Evolutionary conservation across 2,329 filamentous ascomycete genomes (phyloP).

Genomic region (Fusarium irregulare): DNA sequence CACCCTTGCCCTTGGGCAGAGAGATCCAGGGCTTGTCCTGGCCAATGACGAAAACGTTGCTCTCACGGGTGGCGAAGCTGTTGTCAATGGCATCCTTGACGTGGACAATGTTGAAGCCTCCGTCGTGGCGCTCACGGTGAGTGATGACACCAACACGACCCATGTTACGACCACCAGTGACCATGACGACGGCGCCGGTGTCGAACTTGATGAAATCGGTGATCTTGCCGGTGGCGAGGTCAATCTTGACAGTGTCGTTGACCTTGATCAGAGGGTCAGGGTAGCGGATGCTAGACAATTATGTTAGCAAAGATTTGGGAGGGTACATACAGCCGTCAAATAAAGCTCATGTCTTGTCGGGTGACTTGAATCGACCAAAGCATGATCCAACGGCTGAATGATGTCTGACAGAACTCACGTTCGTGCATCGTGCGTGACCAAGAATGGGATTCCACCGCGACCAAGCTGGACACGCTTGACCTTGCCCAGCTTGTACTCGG

Average conservation of each 20-base stretch:
- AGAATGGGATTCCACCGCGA: conserved; percentile 99
- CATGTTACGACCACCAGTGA: conserved; percentile 99
- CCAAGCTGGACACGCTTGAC: conserved; percentile 99
- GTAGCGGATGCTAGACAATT: conserved; percentile 87
- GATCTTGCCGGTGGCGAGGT: conserved; percentile 97
- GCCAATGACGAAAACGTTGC: conserved; percentile 99
- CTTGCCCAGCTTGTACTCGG: conserved; percentile 99
- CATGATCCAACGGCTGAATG: conserved; percentile 99
- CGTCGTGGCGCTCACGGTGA: conserved; percentile 99
- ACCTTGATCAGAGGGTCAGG: conserved; percentile 98
- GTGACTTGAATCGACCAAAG: conserved; percentile 77
- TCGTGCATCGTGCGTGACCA: conserved; percentile 99
- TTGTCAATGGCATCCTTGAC: conserved; percentile 99
- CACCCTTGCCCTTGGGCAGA: conserved; percentile 99
- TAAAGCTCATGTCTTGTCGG: conserved; percentile 52
- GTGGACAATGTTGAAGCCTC: conserved; percentile 99
- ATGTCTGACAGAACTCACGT: conserved; percentile 98
- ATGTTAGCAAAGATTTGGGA: conserved; percentile 54
- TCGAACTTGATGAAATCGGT: conserved; percentile 98
- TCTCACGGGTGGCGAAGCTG: conserved; percentile 98
- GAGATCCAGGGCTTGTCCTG: conserved; percentile 99
- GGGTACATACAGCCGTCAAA: conserved; percentile 67
- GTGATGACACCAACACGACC: conserved; percentile 99
- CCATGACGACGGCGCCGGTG: conserved; percentile 97
- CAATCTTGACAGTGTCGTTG: conserved; percentile 99